These are phyloP conservation scores for Rhizopogon salebrosus DNA, from an alignment of 768 basidiomycete species.

Conservation along the genomic window DNA sequence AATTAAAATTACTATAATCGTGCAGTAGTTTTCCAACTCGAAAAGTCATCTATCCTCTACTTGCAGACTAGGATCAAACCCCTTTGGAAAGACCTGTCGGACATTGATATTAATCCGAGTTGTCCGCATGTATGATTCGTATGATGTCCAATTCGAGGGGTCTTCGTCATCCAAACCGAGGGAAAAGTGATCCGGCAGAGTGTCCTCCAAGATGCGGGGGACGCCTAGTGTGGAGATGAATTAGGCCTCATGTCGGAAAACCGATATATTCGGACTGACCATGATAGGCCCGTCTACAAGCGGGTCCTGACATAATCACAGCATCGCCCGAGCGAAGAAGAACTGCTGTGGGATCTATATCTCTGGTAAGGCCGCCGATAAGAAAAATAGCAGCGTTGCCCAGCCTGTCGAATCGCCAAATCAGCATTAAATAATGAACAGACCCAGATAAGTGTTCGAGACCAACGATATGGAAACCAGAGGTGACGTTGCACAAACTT, in stretches of 20 bases:
- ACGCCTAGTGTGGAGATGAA: constrained; percentile 46
- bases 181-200: constrained; percentile 60
- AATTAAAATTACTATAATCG: not conserved
- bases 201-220: constrained; percentile 80
- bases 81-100: constrained; percentile 80
- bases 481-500: constrained; percentile 87
- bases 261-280: constrained; percentile 43
- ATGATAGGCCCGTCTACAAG: constrained; percentile 85
- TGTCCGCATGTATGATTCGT: constrained; percentile 56
- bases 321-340: constrained; percentile 89
- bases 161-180: constrained; percentile 15
- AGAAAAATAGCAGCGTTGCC: constrained; percentile 89
- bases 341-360: constrained; percentile 72
- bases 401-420: constrained; percentile 42
- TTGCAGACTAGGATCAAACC: constrained; percentile 37
- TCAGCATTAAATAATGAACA: not conserved
- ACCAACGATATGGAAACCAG: constrained; percentile 91
- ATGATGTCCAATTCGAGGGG: constrained; percentile 50
- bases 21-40: not conserved
- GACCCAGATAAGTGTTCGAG: not conserved
- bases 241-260: not conserved
- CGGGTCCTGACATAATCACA: constrained; percentile 87
- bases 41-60: not conserved
- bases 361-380: constrained; percentile 78
- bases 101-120: constrained; percentile 90